Conservation (phyloP, 1,139 yeast genomes). For the Zygoascus sp. region DNA sequence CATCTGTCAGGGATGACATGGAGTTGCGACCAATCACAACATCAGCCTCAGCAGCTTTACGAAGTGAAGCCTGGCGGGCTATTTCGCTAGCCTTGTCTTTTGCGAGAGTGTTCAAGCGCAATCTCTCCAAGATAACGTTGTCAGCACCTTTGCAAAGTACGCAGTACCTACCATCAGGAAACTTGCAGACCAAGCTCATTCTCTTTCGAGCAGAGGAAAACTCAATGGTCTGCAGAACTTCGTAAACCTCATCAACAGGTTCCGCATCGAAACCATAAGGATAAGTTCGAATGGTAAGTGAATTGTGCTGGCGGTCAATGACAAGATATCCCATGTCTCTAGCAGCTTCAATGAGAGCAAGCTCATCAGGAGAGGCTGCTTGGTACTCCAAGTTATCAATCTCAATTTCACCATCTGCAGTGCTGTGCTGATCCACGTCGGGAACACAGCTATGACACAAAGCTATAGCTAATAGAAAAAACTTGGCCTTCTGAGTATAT, state of each 20-base stretch:
- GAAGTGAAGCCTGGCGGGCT: constrained; percentile 50
- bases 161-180: constrained; percentile 77
- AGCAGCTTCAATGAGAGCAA: constrained; percentile 91
- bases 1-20: constrained; percentile 27
- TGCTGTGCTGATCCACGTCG: constrained; percentile 33
- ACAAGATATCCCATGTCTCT: constrained; percentile 88
- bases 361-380: constrained; percentile 94
- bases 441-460: constrained; percentile 90
- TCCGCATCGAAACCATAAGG: constrained; percentile 75
- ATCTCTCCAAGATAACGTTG: constrained; percentile 75
- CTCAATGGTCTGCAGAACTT: constrained; percentile 74
- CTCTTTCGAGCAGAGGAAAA: constrained; percentile 86
- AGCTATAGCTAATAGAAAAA: constrained; percentile 77
- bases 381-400: constrained; percentile 59
- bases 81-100: constrained; percentile 59
- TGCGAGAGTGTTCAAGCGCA: constrained; percentile 57
- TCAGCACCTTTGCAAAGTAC: constrained; percentile 95
- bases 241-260: constrained; percentile 63
- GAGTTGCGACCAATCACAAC: constrained; percentile 47
- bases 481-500: constrained; percentile 68
- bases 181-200: constrained; percentile 80
- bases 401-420: constrained; percentile 37
- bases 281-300: constrained; percentile 65
- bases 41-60: constrained; percentile 81
- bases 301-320: constrained; percentile 57